These are phyloP conservation scores for Nemania bipapillata DNA, from an alignment of 2,329 filamentous ascomycete genomes.

Conservation along the genomic window DNA sequence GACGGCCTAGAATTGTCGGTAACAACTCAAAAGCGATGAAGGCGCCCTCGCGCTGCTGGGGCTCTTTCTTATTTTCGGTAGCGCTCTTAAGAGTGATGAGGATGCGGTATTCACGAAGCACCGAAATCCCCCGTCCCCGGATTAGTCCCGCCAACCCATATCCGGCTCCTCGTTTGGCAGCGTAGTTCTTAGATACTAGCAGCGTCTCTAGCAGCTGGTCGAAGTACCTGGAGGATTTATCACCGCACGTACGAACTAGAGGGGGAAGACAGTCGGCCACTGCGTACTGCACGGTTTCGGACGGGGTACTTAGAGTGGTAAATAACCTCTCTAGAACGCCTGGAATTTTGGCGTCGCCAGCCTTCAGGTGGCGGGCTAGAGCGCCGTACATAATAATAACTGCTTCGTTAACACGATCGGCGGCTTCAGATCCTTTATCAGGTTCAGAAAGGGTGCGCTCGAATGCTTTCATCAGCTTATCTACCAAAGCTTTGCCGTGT, in stretches of 20 bases:
- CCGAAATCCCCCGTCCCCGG: slow-evolving; percentile 83
- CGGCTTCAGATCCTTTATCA: slow-evolving; percentile 80
- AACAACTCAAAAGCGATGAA: slow-evolving; percentile 91
- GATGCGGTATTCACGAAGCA: slow-evolving; percentile 85
- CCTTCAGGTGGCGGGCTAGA: slow-evolving; percentile 83
- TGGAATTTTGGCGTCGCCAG: slow-evolving; percentile 87
- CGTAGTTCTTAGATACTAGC: slow-evolving; percentile 89
- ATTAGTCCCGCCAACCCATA: slow-evolving; percentile 94
- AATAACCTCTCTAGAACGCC: slow-evolving; percentile 88
- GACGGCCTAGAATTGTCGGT: slow-evolving; percentile 82
- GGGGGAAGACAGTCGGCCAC: slow-evolving; percentile 94
- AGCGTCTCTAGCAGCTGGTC: slow-evolving; percentile 82
- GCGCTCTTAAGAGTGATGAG: slow-evolving; percentile 82
- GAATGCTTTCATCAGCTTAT: slow-evolving; percentile 91
- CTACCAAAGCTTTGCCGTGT: slow-evolving; percentile 83
- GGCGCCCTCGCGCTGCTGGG: slow-evolving; percentile 86
- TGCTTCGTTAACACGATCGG: slow-evolving; percentile 93
- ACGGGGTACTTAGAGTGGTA: slow-evolving; percentile 89
- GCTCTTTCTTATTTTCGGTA: slow-evolving; percentile 94
- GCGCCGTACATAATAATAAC: slow-evolving; percentile 98
- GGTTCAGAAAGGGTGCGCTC: slow-evolving; percentile 87
- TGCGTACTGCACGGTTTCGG: slow-evolving; percentile 95
- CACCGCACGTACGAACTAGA: slow-evolving; percentile 81
- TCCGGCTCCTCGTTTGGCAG: slow-evolving; percentile 89
- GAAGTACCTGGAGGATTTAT: slow-evolving; percentile 83